Evolutionary conservation across 805 yeast genomes (phyloP).

Genomic region (Jamesozyma hellenica): DNA sequence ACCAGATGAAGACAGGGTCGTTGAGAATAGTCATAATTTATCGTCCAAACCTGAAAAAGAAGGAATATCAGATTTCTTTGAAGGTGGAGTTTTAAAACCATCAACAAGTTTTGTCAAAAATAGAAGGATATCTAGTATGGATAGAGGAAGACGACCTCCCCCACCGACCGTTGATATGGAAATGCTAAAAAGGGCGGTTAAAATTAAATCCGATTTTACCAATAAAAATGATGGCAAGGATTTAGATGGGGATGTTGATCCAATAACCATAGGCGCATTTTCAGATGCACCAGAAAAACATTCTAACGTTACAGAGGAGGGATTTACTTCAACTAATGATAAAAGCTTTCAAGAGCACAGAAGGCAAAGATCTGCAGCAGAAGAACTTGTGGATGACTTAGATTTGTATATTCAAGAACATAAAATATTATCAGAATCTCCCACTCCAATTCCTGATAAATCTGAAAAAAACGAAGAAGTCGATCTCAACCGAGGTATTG

Average conservation of each 20-base stretch:
- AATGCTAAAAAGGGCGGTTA: constrained; percentile 3
- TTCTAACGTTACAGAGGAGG: neutral
- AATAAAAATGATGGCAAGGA: neutral
- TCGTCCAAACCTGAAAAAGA: too few relatives aligned
- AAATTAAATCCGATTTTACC: neutral
- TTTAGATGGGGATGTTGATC: neutral
- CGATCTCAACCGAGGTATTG: too few relatives aligned
- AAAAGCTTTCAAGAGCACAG: constrained; percentile 9
- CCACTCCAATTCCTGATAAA: too few relatives aligned
- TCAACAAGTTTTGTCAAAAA: neutral
- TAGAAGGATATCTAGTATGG: neutral
- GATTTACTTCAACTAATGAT: neutral
- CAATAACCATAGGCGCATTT: neutral
- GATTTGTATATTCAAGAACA: constrained; percentile 19
- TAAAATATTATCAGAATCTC: constrained; percentile 5
- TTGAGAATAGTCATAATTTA: too few relatives aligned
- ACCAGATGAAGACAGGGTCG: too few relatives aligned
- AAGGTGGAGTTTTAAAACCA: too few relatives aligned
- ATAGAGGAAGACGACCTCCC: constrained; percentile 13
- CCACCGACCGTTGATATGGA: constrained; percentile 19
- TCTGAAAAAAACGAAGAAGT: too few relatives aligned
- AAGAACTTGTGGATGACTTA: constrained; percentile 27
- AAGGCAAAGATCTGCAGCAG: constrained; percentile 27
- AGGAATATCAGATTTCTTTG: too few relatives aligned
- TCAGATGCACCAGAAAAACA: neutral